Percentiles rank a stretch among this genome's conserved stretches.
Conservation (phyloP, 139 green algal genomes). For the Haematococcus lacustris region DNA sequence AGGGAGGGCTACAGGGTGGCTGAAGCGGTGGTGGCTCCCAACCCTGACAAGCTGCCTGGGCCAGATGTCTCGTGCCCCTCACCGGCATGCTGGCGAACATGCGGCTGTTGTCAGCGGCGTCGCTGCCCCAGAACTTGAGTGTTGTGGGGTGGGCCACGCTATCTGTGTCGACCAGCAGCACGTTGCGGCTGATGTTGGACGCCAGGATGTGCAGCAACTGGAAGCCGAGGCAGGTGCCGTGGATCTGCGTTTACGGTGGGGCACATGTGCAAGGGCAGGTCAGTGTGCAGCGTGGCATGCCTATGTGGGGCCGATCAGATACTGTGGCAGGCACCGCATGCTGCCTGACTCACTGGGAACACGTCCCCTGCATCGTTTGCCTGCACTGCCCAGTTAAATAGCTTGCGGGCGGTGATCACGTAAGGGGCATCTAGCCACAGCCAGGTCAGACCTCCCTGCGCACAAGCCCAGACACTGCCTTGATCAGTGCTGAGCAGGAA, state of each 20-base stretch:
- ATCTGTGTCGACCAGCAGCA: constrained; percentile 74
- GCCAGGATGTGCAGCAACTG: constrained; percentile 81
- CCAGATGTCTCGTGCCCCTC: constrained; percentile 15
- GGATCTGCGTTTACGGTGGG: constrained; percentile 39
- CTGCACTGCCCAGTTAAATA: constrained; percentile 69
- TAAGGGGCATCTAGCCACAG: constrained; percentile 77
- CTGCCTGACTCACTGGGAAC: constrained; percentile 50
- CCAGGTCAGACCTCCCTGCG: constrained; percentile 69
- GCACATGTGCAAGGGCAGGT: too few relatives aligned
- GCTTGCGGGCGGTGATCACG: constrained; percentile 71
- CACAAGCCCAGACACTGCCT: background rate
- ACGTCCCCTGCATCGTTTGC: constrained; percentile 57
- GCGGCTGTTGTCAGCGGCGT: constrained; percentile 15
- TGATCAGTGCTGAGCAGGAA: background rate
- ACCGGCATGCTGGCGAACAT: constrained; percentile 45
- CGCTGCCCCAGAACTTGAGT: constrained; percentile 32
- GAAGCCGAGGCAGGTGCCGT: constrained; percentile 72
- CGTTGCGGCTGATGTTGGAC: constrained; percentile 62
- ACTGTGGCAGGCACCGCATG: too few relatives aligned
- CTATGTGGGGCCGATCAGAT: too few relatives aligned
- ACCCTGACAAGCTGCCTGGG: too few relatives aligned
- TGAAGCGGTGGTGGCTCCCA: too few relatives aligned
- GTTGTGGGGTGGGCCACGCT: constrained; percentile 50
- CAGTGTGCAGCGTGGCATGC: too few relatives aligned
- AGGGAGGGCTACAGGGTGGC: too few relatives aligned